These are phyloP conservation scores for Trichoderma koningii DNA, from an alignment of 2,329 filamentous ascomycete genomes.

Conservation along the genomic window DNA sequence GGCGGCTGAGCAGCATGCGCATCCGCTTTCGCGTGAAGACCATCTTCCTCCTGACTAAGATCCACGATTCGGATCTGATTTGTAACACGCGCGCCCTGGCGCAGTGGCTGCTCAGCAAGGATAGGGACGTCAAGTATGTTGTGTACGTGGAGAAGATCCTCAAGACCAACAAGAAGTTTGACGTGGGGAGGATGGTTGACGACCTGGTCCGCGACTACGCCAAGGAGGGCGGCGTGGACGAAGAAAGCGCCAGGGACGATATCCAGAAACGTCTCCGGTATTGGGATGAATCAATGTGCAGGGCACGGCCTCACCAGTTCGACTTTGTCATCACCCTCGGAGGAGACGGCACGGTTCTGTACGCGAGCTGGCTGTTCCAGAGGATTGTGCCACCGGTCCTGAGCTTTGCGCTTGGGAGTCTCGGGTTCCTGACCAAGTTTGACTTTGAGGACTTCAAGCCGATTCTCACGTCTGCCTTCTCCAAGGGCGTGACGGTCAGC, in stretches of 20 bases:
- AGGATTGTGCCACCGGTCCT: constrained; percentile 90
- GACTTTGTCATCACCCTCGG: constrained; percentile 92
- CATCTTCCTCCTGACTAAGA: constrained; percentile 88
- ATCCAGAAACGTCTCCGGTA: constrained; percentile 65
- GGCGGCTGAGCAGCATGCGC: constrained; percentile 79
- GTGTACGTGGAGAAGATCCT: constrained; percentile 84
- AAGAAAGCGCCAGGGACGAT: constrained; percentile 40
- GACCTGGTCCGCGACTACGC: constrained; percentile 55
- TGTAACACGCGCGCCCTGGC: constrained; percentile 74
- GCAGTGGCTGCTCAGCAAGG: constrained; percentile 75
- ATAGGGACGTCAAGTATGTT: constrained; percentile 67
- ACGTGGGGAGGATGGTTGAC: constrained; percentile 66
- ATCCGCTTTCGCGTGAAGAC: constrained; percentile 79
- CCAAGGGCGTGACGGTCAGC: constrained; percentile 84
- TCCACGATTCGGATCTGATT: constrained; percentile 81
- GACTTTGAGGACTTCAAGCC: constrained; percentile 76
- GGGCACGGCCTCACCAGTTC: constrained; percentile 77
- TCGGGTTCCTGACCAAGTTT: constrained; percentile 96
- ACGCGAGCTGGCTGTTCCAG: constrained; percentile 96
- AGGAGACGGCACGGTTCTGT: constrained; percentile 95
- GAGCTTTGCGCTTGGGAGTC: constrained; percentile 85
- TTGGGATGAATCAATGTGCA: constrained; percentile 82
- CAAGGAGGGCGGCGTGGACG: constrained; percentile 40
- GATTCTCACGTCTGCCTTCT: constrained; percentile 72
- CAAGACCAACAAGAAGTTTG: constrained; percentile 70